Conservation (phyloP, 768 basidiomycete genomes). For the Psilocybe sp. region DNA sequence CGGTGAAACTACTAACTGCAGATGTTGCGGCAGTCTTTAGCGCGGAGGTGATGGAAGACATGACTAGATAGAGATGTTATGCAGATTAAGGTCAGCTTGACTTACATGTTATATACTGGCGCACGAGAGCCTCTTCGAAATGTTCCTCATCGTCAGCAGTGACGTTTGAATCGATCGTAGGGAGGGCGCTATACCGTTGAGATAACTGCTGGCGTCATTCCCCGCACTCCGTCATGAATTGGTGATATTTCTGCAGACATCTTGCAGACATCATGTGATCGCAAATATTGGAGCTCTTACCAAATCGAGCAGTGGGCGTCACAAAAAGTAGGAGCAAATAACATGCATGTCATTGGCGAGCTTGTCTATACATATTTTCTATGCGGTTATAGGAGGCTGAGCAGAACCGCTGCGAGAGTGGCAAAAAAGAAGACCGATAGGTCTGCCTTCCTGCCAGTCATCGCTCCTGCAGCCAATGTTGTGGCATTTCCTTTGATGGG, state of each 20-base stretch:
- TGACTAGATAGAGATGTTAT: conserved; percentile 6
- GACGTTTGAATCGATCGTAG: conserved; percentile 8
- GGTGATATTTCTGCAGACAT: conserved; percentile 3
- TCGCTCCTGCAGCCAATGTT: background rate
- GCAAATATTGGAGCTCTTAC: no score
- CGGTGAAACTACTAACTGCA: conserved; percentile 21
- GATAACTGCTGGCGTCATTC: conserved; percentile 6
- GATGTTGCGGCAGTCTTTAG: no score
- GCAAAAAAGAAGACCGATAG: background rate
- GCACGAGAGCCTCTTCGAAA: no score
- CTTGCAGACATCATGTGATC: no score
- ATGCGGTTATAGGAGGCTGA: background rate
- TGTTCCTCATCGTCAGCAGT: conserved; percentile 12
- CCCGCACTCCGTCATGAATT: conserved; percentile 6
- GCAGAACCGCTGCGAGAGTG: background rate
- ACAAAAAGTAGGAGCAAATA: no score
- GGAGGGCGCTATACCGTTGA: background rate
- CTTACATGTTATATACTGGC: no score
- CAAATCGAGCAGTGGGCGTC: no score
- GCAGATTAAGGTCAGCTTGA: no score
- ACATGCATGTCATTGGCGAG: background rate
- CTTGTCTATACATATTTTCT: background rate
- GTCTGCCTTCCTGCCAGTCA: background rate
- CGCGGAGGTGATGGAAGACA: conserved; percentile 19
- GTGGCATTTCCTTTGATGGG: conserved; percentile 9